Conservation (phyloP, 140 eudicot species). For the Oenanthe javanica region DNA sequence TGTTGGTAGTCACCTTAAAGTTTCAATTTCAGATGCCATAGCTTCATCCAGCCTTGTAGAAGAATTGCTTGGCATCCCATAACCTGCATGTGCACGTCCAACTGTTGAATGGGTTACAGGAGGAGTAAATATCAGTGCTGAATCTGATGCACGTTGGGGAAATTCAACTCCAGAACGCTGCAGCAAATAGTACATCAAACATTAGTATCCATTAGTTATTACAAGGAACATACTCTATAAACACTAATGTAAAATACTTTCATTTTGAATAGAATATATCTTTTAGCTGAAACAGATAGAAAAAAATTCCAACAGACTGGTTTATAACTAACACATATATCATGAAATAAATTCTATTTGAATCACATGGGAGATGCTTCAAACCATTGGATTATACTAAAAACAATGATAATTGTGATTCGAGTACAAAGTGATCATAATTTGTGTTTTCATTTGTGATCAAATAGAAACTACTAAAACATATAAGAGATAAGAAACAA, state of each 20-base stretch:
- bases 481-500: not conserved
- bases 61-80: slow-evolving; percentile 72
- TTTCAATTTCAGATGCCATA: slow-evolving; percentile 77
- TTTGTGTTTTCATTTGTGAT: not conserved
- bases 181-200: slow-evolving; percentile 8
- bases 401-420: not conserved
- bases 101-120: slow-evolving; percentile 53
- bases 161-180: slow-evolving; percentile 83
- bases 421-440: not conserved
- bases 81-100: slow-evolving; percentile 53
- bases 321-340: not conserved
- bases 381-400: not conserved
- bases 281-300: not conserved
- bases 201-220: not conserved
- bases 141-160: slow-evolving; percentile 63
- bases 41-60: slow-evolving; percentile 88
- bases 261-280: not conserved
- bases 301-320: not conserved
- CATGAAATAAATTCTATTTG: not conserved
- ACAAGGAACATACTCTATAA: not conserved
- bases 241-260: not conserved
- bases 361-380: not conserved
- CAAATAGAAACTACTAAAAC: not conserved
- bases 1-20: slow-evolving; percentile 44
- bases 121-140: slow-evolving; percentile 80